Evolutionary conservation across 768 basidiomycete species (phyloP).

Genomic region (Leccinum incarnatum): DNA sequence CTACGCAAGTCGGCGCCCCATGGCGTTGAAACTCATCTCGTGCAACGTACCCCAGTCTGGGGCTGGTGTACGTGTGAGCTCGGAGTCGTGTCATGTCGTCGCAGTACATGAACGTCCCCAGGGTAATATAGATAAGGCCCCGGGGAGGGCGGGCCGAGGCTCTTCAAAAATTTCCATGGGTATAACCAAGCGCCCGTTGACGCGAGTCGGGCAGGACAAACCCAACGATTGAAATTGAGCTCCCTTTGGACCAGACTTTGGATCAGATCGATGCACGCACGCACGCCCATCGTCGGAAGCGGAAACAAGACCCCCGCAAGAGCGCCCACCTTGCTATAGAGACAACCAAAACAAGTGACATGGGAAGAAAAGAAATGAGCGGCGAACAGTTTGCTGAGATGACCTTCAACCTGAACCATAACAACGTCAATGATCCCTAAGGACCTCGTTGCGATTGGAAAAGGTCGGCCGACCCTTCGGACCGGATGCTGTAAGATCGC

Average conservation of each 20-base stretch:
- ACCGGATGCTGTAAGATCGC: not conserved
- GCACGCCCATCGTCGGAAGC: not conserved
- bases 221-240: constrained; percentile 8
- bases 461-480: not conserved
- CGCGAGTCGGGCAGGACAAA: not conserved
- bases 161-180: not conserved
- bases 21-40: not conserved
- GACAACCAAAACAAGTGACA: constrained; percentile 5
- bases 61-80: not conserved
- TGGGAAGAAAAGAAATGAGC: constrained; percentile 13
- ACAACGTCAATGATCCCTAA: not conserved
- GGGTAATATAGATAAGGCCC: not conserved
- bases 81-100: not conserved
- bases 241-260: not conserved
- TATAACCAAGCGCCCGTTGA: not conserved
- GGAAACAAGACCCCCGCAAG: not conserved
- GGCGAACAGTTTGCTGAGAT: not conserved
- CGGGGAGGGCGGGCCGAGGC: not conserved
- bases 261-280: constrained; percentile 1
- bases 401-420: not conserved
- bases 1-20: not conserved
- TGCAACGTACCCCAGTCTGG: not conserved
- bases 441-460: not conserved
- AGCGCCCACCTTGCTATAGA: not conserved
- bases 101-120: not conserved